Evolutionary conservation across 2,329 filamentous ascomycete genomes (phyloP), one percentile per base, ranked within the genome.

Genomic region (Penicillium sumatraense): DNA sequence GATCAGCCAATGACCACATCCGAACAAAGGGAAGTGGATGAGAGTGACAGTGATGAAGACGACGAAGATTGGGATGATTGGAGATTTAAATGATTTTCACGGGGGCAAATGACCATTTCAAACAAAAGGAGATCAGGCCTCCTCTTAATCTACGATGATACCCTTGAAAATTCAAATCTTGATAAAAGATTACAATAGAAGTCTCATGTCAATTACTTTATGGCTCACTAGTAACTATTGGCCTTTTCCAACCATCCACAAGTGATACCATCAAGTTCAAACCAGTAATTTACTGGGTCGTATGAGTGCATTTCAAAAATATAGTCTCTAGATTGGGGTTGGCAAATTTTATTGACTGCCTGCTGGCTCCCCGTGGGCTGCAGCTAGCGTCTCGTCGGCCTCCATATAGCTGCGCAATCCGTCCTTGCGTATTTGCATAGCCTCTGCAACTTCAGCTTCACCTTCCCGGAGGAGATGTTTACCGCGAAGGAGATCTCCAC

Each of bases 11-110:
- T 61, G 51, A 61, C 54, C 38, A 44, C 62, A n/a, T 64, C 68
- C 50, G 60, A 68, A 20, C 63, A 65, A 44, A 47, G 50, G 36
- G 59, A 72, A 3, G 71, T 71, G 2, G 42, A 46, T 16, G 77
- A 78, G 1, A 76, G 77, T 2, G 77, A 78, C 0, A 79, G 81
- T 2, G 80, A 80, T 0, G 86, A 86, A 51, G 89, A 86, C 73
- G 84, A 73, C 52, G 75, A 76, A 36, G 74, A 74, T 40, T 79
- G 76, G 72, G 76, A 80, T 64, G 71, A 75, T 58, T 78, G 75
- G 76, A 69, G 71, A 55, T 76, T 78, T 54, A 71, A 63, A 62
- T 61, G 57, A 60, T 57, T 50, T 41, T 31, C 29, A 13, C 50
- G 48, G 57, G 54, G 53, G 53, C 49, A 29, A 48, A 63, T 58